Evolutionary conservation across 2,329 filamentous ascomycete species (phyloP), one percentile per base, ranked within the genome.

Genomic region (Pseudogymnoascus sp.): DNA sequence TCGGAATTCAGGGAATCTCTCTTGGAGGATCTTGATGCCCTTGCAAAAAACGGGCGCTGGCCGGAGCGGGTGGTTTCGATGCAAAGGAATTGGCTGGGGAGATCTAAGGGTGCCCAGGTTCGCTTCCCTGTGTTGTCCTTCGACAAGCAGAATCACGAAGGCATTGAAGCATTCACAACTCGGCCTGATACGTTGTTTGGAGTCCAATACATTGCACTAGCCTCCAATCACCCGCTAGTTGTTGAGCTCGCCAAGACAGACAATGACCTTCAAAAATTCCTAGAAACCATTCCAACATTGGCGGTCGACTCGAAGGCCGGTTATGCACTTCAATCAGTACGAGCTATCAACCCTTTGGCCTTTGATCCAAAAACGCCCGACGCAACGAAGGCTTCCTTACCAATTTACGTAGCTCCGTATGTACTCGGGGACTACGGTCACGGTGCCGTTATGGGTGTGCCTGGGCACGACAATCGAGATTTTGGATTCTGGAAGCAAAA

Each of bases 381-480:
- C n/a, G 76, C 77, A 1, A 78, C 78, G 35, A 80, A 83, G 70
- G 69, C 80, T 66, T 79, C 81, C 6, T 68, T 95, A 4, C 90
- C 91, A 1, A 80, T 96, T 4, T 96, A 88, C 69, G 88, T 90
- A 21, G 90, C 92, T 8, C 87, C 90, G 0, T 96, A 96, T 70
- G 92, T 96, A 9, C 78, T 95, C 4, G 88, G 87, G 27, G 89
- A 92, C 70, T 94, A 95, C 67, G 90, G 91, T 13, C 88, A 92
- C 67, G 91, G 91, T 1, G 91, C 91, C 8, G 88, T 96, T 1
- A 96, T 96, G 91, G 92, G 92, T 45, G 92, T 96, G 6, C 92
- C 92, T 0, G 92, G 87, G 1, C 92, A 96, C 70, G 92, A 96
- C 73, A 71, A 80, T 4, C 82, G 90, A 60, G 92, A 96, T 68